phyloP scores from a whole-genome alignment of 495 filamentous ascomycete species.

The Xylaria flabelliformis region DNA sequence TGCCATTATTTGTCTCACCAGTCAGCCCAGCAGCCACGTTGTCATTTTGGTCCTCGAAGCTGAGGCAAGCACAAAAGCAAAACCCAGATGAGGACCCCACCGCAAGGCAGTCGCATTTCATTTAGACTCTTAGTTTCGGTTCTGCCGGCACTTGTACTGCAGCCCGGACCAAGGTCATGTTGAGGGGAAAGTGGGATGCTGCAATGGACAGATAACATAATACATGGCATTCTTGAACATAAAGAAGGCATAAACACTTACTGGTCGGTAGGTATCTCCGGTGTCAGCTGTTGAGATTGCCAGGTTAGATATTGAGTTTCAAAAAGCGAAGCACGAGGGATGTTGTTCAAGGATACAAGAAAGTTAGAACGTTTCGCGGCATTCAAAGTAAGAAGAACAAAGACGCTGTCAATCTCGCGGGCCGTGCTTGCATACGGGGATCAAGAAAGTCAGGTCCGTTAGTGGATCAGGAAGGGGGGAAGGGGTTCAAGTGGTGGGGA shows the following conservation, averaged over 20 bases:
- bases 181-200: constrained; percentile 13
- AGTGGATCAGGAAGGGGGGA: constrained; percentile 43
- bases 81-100: constrained; percentile 29
- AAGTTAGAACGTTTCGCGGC: constrained; percentile 15
- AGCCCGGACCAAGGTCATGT: not conserved
- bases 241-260: constrained; percentile 43
- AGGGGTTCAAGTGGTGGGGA: constrained; percentile 38
- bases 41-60: not conserved
- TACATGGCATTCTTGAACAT: not conserved
- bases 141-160: constrained; percentile 6
- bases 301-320: constrained; percentile 46
- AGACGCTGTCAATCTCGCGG: constrained; percentile 32
- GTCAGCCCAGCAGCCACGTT: not conserved
- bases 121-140: not conserved
- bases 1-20: not conserved
- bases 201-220: not conserved
- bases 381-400: constrained; percentile 24
- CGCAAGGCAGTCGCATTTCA: constrained; percentile 4
- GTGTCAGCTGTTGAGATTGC: constrained; percentile 52
- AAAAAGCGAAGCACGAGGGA: constrained; percentile 29
- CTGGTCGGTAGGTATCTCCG: constrained; percentile 60
- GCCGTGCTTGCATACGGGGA: constrained; percentile 43
- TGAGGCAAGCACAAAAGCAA: constrained; percentile 33
- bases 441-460: constrained; percentile 41
- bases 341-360: constrained; percentile 29